Conservation (phyloP, 1,139 yeast genomes). For the Taphrina deformans region DNA sequence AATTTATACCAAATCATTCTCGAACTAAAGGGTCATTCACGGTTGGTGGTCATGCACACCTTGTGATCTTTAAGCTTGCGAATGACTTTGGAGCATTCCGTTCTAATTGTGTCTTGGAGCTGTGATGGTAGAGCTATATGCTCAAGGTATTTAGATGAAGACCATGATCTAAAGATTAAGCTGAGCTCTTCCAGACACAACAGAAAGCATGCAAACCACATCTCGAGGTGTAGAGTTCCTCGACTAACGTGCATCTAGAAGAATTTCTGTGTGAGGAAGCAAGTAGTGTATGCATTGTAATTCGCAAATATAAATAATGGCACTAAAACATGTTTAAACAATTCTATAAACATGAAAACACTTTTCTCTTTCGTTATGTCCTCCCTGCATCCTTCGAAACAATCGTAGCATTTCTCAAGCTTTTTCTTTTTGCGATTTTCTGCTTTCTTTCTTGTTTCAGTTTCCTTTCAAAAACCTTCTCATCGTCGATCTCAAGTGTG, state of each 20-base stretch:
- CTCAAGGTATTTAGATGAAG: slow-evolving; percentile 21
- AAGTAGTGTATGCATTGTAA: no score
- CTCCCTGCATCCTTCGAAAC: not conserved
- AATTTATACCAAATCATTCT: not conserved
- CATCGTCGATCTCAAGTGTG: no score
- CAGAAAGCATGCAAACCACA: no score
- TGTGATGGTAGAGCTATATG: slow-evolving; percentile 6
- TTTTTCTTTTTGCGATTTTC: not conserved
- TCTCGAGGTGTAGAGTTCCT: no score
- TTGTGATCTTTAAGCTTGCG: not conserved
- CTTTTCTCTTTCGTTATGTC: not conserved
- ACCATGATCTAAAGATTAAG: not conserved
- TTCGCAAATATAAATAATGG: no score
- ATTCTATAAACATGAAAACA: not conserved
- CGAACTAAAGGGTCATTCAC: not conserved
- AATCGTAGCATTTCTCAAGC: not conserved
- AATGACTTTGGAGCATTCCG: no score
- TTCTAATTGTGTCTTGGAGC: no score
- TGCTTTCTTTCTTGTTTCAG: not conserved
- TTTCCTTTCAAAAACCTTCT: no score
- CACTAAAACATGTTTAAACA: not conserved
- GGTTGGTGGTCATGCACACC: no score
- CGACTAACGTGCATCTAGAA: no score
- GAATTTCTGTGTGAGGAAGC: no score
- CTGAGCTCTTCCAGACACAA: slow-evolving; percentile 11